Percentiles rank a stretch among this genome's conserved stretches.
These are phyloP conservation scores for Chlamydomonas urium DNA, from an alignment of 139 green algal species.

Conservation along the genomic window DNA sequence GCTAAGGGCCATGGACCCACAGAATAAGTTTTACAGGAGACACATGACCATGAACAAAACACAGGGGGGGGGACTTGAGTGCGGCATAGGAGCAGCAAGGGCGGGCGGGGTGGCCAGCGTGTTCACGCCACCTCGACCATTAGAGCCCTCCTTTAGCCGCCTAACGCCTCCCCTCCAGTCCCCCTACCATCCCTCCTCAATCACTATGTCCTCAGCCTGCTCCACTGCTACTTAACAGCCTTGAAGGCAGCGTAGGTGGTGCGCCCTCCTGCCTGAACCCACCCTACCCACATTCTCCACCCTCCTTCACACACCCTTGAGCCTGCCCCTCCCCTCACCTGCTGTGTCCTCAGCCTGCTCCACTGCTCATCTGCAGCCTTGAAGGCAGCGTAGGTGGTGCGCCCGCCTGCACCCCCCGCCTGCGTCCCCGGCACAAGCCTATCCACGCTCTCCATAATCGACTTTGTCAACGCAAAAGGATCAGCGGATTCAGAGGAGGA, in stretches of 20 bases:
- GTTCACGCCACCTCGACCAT: too few species aligned
- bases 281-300: neutral
- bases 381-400: constrained; percentile 66
- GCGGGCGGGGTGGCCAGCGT: too few species aligned
- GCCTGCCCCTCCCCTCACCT: constrained; percentile 16
- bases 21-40: too few species aligned
- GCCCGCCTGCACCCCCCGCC: constrained; percentile 68
- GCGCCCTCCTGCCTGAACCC: constrained; percentile 50
- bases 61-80: too few species aligned
- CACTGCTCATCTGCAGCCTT: constrained; percentile 67
- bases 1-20: too few species aligned
- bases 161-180: too few species aligned
- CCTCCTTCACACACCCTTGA: too few species aligned
- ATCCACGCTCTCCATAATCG: constrained; percentile 9
- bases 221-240: constrained; percentile 68
- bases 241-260: constrained; percentile 69
- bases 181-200: constrained; percentile 25
- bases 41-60: too few species aligned
- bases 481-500: too few species aligned
- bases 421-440: constrained; percentile 9
- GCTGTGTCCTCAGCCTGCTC: constrained; percentile 45
- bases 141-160: too few species aligned
- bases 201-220: constrained; percentile 38
- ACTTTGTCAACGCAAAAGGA: too few species aligned
- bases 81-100: too few species aligned